Evolutionary conservation across 805 yeast genomes (phyloP).

Genomic region (Ogataea trehaloabstinens): DNA sequence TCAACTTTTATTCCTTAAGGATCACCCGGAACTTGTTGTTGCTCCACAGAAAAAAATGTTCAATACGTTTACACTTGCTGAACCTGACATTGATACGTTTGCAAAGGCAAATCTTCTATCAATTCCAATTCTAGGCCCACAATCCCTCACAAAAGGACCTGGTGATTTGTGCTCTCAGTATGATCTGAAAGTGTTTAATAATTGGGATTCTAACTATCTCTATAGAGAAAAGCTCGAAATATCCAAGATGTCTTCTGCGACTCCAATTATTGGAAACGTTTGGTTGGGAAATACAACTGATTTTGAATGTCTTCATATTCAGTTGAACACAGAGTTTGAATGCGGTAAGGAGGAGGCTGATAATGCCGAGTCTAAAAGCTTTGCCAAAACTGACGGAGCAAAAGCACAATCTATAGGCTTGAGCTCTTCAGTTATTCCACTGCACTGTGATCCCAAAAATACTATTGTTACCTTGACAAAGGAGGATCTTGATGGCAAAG

Average conservation of each 20-base stretch:
- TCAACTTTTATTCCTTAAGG: conserved; percentile 30
- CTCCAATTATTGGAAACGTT: conserved; percentile 50
- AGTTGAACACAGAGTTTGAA: conserved; percentile 16
- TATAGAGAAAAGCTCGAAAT: conserved; percentile 81
- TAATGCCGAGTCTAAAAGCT: background rate
- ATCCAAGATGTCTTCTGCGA: conserved; percentile 77
- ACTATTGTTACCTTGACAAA: conserved; percentile 45
- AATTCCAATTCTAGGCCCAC: conserved; percentile 25
- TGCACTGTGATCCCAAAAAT: conserved; percentile 50
- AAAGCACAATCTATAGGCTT: background rate
- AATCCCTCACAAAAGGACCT: conserved; percentile 22
- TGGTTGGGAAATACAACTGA: conserved; percentile 88
- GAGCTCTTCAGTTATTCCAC: conserved; percentile 25
- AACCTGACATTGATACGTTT: conserved; percentile 16
- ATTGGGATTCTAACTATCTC: conserved; percentile 68
- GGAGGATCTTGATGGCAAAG: conserved; percentile 26
- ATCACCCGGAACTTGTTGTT: conserved; percentile 23
- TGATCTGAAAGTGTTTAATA: conserved; percentile 44
- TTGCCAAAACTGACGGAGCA: background rate
- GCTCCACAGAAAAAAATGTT: conserved; percentile 15
- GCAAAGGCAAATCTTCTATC: conserved; percentile 25
- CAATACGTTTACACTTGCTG: conserved; percentile 29
- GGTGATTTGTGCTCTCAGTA: conserved; percentile 31
- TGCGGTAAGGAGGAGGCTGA: background rate
- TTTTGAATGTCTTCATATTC: conserved; percentile 43